Evolutionary conservation across 1,284 basidiomycete species (phyloP).

Genomic region (Rhodotorula mucilaginosa): DNA sequence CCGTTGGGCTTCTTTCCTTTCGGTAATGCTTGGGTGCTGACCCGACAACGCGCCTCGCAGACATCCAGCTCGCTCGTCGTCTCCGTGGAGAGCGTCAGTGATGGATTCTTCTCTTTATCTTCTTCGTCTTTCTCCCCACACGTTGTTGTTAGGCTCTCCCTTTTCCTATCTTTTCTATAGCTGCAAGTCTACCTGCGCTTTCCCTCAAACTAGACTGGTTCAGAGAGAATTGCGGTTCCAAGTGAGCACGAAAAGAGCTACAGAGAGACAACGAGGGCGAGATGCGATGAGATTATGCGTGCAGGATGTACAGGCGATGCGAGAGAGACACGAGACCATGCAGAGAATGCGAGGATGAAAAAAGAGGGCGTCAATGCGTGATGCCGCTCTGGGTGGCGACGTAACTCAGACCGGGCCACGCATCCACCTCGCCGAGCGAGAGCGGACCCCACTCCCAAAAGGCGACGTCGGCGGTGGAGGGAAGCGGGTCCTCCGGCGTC

Average conservation of each 20-base stretch:
- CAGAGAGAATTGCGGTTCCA: neutral
- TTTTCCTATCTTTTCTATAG: neutral
- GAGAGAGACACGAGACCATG: neutral
- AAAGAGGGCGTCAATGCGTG: neutral
- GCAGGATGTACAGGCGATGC: neutral
- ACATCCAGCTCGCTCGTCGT: slow-evolving; percentile 63
- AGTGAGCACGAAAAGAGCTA: neutral
- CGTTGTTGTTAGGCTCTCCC: neutral
- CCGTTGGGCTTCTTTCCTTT: too few relatives aligned
- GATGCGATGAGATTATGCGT: neutral
- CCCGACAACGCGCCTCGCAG: slow-evolving; percentile 58
- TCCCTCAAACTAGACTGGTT: neutral
- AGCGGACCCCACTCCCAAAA: slow-evolving; percentile 12
- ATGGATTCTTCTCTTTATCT: neutral
- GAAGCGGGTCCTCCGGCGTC: neutral
- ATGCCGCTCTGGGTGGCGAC: slow-evolving; percentile 1
- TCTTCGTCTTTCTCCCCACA: neutral
- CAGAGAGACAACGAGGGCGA: neutral
- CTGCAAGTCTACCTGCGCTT: too few relatives aligned
- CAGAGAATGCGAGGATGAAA: neutral
- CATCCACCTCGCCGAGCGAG: neutral
- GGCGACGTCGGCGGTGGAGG: neutral
- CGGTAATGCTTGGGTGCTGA: neutral
- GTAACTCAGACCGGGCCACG: slow-evolving; percentile 5
- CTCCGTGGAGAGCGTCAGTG: slow-evolving; percentile 63